Percentiles rank a stretch among this genome's conserved stretches.
Conservation (phyloP, 1,139 yeast genomes). For the Debaryomyces robertsiae region DNA sequence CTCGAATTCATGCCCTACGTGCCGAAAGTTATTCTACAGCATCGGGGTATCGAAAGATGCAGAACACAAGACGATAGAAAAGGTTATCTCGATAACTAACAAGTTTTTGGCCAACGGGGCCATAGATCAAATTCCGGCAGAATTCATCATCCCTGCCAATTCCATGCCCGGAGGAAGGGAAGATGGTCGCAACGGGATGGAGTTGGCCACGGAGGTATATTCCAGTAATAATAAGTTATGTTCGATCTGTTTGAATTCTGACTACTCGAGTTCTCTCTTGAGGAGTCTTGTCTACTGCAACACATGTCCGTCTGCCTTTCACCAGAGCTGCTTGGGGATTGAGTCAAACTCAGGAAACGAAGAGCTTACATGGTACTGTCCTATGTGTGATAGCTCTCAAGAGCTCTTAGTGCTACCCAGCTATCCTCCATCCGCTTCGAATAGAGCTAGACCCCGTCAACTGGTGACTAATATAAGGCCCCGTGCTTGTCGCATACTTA, state of each 20-base stretch:
- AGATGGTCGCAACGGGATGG: slow-evolving; percentile 4
- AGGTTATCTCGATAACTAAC: slow-evolving; percentile 32
- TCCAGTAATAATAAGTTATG: slow-evolving; percentile 22
- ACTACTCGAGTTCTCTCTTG: slow-evolving; percentile 24
- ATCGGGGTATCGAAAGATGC: slow-evolving; percentile 24
- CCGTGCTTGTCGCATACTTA: slow-evolving; percentile 6
- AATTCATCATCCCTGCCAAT: slow-evolving; percentile 33
- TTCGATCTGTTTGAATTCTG: slow-evolving; percentile 41
- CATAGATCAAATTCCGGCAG: slow-evolving; percentile 43
- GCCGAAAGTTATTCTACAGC: slow-evolving; percentile 41
- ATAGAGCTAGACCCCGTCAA: background rate
- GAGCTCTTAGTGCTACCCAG: slow-evolving; percentile 22
- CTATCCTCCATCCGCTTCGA: slow-evolving; percentile 2
- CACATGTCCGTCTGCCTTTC: slow-evolving; percentile 39
- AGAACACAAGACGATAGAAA: slow-evolving; percentile 12
- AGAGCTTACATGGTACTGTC: slow-evolving; percentile 40
- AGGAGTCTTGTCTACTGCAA: slow-evolving; percentile 32
- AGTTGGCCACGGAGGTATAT: slow-evolving; percentile 5
- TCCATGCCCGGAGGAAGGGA: slow-evolving; percentile 7
- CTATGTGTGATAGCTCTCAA: slow-evolving; percentile 45
- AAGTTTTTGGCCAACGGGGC: slow-evolving; percentile 37
- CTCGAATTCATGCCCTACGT: slow-evolving; percentile 57
- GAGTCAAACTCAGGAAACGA: slow-evolving; percentile 14
- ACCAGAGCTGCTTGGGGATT: slow-evolving; percentile 38
- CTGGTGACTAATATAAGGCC: slow-evolving; percentile 3